Base-by-base conservation (phyloP, 192 early-diverging fungal species). In the Dissophora globulifera region DNA sequence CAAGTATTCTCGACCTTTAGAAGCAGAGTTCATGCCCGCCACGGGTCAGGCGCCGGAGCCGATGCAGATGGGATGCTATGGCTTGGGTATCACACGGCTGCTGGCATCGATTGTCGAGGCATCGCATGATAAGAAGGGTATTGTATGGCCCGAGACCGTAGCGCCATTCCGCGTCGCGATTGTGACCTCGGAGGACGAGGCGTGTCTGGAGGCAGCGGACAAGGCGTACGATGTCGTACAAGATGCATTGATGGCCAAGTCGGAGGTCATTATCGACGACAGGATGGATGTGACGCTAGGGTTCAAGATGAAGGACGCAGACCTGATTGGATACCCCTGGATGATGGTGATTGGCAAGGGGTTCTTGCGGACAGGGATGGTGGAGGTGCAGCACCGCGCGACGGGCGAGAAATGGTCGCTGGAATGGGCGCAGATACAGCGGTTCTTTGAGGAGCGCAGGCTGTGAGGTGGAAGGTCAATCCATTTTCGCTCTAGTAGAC, bases 41-140 rank as follows among this genome's bases (percentile, higher is more conserved):
- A 58, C 55, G 2, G 51, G 47, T 29, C 51, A 56, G 13, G 67
- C 80, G 40, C 42, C 78, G 7, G 57, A 64, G 2, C 85, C 81
- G 25, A 85, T 92, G 42, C 85, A 93, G 61, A 96, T 96, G 95
- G 94, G 95, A 30, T 96, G 96, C 81, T 96, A 88, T 59, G 95
- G 95, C 26, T 87, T 97, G 29, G 96, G 96, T 31, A 79, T 97
- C 2, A 89, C 91, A n/a, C 85, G 95, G 3, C 62, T 95, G 15
- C 64, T 96, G 12, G 90, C 93, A n/a, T 90, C 94, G 8, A 85
- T 94, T 10, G 87, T 91, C 17, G 93, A 82, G 30, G 84, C 85
- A 25, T 83, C 83, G 58, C 80, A 89, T 51, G 89, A 90, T 67
- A 67, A 75, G 8, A 69, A 82, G 10, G 92, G 92, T 0, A 86